Evolutionary conservation across 2,329 filamentous ascomycete genomes (phyloP), one percentile per base, ranked within the genome.

Genomic region (Talaromyces sp.): DNA sequence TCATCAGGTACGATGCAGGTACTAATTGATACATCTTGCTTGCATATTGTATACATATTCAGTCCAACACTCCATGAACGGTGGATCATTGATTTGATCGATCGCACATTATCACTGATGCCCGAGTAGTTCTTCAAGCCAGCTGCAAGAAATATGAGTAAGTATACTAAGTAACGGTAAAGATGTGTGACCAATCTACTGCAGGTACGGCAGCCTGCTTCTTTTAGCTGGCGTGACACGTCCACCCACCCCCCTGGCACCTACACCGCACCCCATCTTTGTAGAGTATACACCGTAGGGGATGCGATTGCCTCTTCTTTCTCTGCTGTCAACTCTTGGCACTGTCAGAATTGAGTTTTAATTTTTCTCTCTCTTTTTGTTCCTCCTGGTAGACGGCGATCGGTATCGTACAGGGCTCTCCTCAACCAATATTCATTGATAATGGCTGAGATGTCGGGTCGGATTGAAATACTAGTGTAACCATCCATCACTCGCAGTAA

Each of bases 161-260:
- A 52, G 27, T 33, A 14, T 22, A 47, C 10, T 11, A 11, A 47
- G 45, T 31, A 37, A n/a, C 14, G 11, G n/a, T 16, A 52, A 52
- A n/a, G 14, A n/a, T n/a, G 24, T 50, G 48, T 52, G 48, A 52
- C 48, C 48, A 31, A 52, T 52, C 48, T 52, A 31, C 48, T 52
- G 48, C 48, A 52, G 48, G 48, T 52, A 52, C 48, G 48, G 48
- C 24, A n/a, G 16, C 48, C 48, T 52, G 48, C 48, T 52, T 52
- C n/a, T 33, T 33, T 50, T n/a, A 10, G 24, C 9, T 16, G 48
- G 13, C 8, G 14, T 52, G 48, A 52, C 48, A 52, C 24, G 47
- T 52, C 48, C 47, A 48, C 35, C 5, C 27, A 31, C 27, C 27
- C 5, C 27, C 27, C 27, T 31, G 27, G 27, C 27, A 22, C 43